Conservation (phyloP, 768 basidiomycete genomes). For the Russula foetens region DNA sequence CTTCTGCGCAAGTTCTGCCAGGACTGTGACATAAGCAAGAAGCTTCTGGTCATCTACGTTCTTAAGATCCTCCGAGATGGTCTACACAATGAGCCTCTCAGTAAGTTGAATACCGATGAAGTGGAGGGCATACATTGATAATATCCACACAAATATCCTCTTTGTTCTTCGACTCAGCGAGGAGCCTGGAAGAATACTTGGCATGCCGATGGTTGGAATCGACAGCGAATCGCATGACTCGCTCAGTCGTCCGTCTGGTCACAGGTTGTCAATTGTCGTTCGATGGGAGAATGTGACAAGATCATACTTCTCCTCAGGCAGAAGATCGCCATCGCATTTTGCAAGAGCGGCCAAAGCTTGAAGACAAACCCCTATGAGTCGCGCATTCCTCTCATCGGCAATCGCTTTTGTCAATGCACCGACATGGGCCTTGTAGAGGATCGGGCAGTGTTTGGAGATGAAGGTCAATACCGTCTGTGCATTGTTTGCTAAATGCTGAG, state of each 20-base stretch:
- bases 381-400: constrained; percentile 48
- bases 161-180: constrained; percentile 42
- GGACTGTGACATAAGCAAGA: constrained; percentile 58
- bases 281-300: neutral
- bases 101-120: neutral
- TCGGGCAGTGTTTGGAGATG: constrained; percentile 69
- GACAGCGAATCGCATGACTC: constrained; percentile 49
- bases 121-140: constrained; percentile 48
- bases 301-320: constrained; percentile 55
- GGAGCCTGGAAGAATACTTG: constrained; percentile 77
- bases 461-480: constrained; percentile 47
- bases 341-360: constrained; percentile 69
- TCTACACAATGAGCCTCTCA: constrained; percentile 31
- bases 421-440: constrained; percentile 64
- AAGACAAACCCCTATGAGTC: constrained; percentile 56
- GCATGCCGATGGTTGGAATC: constrained; percentile 58
- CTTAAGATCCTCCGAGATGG: constrained; percentile 45
- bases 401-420: constrained; percentile 70
- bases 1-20: constrained; percentile 65
- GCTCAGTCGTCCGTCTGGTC: constrained; percentile 57
- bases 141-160: constrained; percentile 44
- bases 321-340: constrained; percentile 47
- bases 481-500: constrained; percentile 34
- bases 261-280: neutral
- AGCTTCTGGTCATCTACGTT: constrained; percentile 42